Evolutionary conservation across 2,329 filamentous ascomycete species (phyloP), one percentile per base, ranked within the genome.

Genomic region (Xylariaceae sp.): DNA sequence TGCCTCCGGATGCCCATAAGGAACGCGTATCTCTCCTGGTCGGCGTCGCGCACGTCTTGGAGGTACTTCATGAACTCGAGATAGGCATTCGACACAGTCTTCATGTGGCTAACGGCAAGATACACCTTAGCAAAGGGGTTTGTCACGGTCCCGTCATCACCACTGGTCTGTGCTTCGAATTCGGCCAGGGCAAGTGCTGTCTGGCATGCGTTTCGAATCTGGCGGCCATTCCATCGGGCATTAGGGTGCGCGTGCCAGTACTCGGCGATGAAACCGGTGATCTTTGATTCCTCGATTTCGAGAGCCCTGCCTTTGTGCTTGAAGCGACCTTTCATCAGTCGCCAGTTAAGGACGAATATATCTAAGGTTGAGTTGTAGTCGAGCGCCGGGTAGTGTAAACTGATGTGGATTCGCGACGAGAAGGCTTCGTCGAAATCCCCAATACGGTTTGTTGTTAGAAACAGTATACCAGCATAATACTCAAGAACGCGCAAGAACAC

Each of bases 371-470:
- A 44, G 5, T 50, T n/a, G 9, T 52, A 17, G 36, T 62, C 46
- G 2, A 70, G 64, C 1, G 53, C 47, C 1, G 65, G 70, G 46
- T 74, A 75, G 59, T 74, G 69, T 0, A 75, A 60, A 12, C 63
- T 69, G 9, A 74, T 61, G 36, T 76, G 72, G 19, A 76, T 73
- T 1, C 74, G 68, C 0, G 73, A 75, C 34, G 63, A 62, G 45
- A 76, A 77, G 0, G 76, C 76, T 24, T 76, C 75, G 47, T 79
- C 76, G 16, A 79, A 71, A 2, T 67, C 62, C 1, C 75, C 74
- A 4, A 77, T 67, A 5, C 74, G 69, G 57, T 78, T 79, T 6
- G 75, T 78, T 0, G 76, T 79, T 6, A 78, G 66, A 56, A 73
- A 75, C 1, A 76, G 63, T 17, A 76, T 71, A 0, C 75, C 75